Evolutionary conservation across 768 basidiomycete species (phyloP), one percentile per base, ranked within the genome.

Genomic region (Vishniacozyma victoriae): DNA sequence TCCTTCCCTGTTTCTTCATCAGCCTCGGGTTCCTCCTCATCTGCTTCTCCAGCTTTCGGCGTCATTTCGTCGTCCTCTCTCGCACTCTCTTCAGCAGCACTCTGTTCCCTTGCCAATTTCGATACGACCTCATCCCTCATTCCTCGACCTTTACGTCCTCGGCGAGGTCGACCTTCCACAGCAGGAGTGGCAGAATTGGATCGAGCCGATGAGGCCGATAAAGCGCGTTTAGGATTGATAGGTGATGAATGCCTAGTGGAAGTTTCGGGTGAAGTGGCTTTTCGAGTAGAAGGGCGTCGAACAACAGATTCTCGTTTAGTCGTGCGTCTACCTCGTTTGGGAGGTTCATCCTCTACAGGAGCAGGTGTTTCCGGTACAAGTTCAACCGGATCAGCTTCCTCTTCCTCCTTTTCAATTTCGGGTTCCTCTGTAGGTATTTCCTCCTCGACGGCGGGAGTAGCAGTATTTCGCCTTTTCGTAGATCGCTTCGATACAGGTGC

Each of bases 121-220:
- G 52, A 47, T 1, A 54, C 49, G 22, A 54, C 36, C 15, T 54
- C 57, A 41, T 53, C 56, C 16, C 43, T n/a, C 41, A 54, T 46
- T 1, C 37, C 48, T 41, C 54, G 29, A 1, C 40, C 29, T 33
- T 33, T 33, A n/a, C 29, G n/a, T 33, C 29, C n/a, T 33, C 29
- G 29, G 29, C n/a, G n/a, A n/a, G n/a, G n/a, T n/a, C n/a, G n/a
- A n/a, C n/a, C n/a, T n/a, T n/a, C n/a, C n/a, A n/a, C n/a, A n/a
- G n/a, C n/a, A n/a, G n/a, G n/a, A n/a, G n/a, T n/a, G n/a, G n/a
- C n/a, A n/a, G n/a, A n/a, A n/a, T n/a, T n/a, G n/a, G n/a, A n/a
- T n/a, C n/a, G n/a, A n/a, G n/a, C n/a, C n/a, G n/a, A n/a, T n/a
- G n/a, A n/a, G n/a, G n/a, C n/a, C n/a, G n/a, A n/a, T n/a, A n/a